Evolutionary conservation across 768 basidiomycete genomes (phyloP), one percentile per base, ranked within the genome.

Genomic region (Russula vinacea): DNA sequence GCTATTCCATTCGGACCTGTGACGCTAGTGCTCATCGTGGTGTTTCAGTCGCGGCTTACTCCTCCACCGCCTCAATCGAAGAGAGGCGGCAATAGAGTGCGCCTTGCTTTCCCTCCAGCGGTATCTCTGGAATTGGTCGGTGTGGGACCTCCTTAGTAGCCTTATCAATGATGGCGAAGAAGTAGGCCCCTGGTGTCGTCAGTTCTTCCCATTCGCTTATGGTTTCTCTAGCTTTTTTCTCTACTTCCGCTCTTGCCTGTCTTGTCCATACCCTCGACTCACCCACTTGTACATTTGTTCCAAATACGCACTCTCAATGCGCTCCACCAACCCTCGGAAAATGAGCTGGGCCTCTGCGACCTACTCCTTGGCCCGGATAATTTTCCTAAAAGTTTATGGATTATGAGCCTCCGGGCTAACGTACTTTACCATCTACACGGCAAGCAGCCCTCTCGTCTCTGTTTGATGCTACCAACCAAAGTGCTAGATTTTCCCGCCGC

Each of bases 341-440:
- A 87, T 63, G 91, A 98, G 72, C 79, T 94, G 39, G 80, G 80
- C 44, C 79, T 92, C 52, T 92, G 96, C 70, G 88, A 92, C 68
- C 86, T 85, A 54, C 81, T 99, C 55, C 76, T 94, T 45, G 73
- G 80, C 45, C 77, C 80, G 11, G 83, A 88, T 35, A 83, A 85
- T 60, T 98, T 98, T 73, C 90, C 92, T 3, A 80, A 80, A 58
- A 94, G 89, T 72, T 78, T 89, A 17, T 94, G 92, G 86, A 76
- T 96, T 24, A 91, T 91, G 85, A 88, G 89, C 56, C 80, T 92
- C 57, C 84, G 89, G 33, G 97, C 94, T 6, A 84, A 90, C 72
- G 88, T 90, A 19, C 80, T 92, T 39, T 98, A 98, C 74, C 90
- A 97, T 73, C 78, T 92, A 56, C 89, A 97, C 74, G 93, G 96